Evolutionary conservation across 768 basidiomycete genomes (phyloP), one percentile per base, ranked within the genome.

Genomic region (Leccinum variicolor): DNA sequence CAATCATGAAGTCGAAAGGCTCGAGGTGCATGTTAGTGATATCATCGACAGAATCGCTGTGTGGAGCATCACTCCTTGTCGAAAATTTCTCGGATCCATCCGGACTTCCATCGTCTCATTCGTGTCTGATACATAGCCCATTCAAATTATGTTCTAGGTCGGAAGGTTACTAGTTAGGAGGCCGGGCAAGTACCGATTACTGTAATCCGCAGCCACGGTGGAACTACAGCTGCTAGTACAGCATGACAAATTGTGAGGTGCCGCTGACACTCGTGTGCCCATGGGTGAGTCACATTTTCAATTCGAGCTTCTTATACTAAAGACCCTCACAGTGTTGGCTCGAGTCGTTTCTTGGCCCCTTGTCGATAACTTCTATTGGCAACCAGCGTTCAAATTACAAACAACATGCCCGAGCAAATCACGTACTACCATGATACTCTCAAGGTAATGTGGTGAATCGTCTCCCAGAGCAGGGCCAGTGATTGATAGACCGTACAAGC

Each of bases 401-500:
- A 25, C 17, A 21, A 31, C 45, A 59, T 69, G 67, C 17, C 63
- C 0, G 66, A 72, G 48, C 71, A 72, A 62, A 65, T 79, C 43
- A 80, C 79, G 11, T 66, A 74, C 19, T 81, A 81, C 33, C 57
- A 59, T 7, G 62, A 63, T 64, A 63, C 70, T 13, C 73, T 73
- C 15, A 77, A 77, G 71, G 81, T 81, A 55, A n/a, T 64, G 9
- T 50, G 17, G 29, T 17, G 43, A 11, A 17, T 21, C 23, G 11
- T 5, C 29, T 52, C 51, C 9, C n/a, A 31, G 28, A 31, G 31
- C 31, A 31, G 31, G 31, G 25, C 4, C n/a, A n/a, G 10, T 25
- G 25, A n/a, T 6, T 47, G 31, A 57, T 34, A 26, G 9, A 7
- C 49, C 23, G 4, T 19, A 26, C 5, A 43, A 84, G 84, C 66